Percentiles rank a stretch among this genome's conserved stretches.
Evolutionary conservation across 2,329 filamentous ascomycete genomes (phyloP).

Genomic region (Paraphoma sp.): DNA sequence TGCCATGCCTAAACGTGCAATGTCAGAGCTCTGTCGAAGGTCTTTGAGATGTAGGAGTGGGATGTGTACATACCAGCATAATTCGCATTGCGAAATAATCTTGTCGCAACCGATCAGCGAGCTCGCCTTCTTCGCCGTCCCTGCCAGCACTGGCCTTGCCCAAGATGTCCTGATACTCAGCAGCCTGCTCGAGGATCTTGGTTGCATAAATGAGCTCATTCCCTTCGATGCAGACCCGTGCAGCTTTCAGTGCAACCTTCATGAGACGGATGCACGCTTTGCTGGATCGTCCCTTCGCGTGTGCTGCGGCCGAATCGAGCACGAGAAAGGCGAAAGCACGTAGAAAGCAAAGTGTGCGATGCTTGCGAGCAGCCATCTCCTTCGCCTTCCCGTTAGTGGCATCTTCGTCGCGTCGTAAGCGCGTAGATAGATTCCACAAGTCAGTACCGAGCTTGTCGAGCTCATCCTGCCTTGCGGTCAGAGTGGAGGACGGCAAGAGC

Average conservation of each 20-base stretch:
- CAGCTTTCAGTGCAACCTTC: constrained; percentile 71
- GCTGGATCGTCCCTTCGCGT: constrained; percentile 23
- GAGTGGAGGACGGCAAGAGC: constrained; percentile 27
- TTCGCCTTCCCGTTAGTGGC: constrained; percentile 37
- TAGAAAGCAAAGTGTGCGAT: constrained; percentile 40
- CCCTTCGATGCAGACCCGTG: constrained; percentile 67
- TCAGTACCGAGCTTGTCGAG: constrained; percentile 64
- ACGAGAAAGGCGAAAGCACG: constrained; percentile 71
- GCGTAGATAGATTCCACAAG: constrained; percentile 72
- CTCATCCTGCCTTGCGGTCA: constrained; percentile 50
- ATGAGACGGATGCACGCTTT: constrained; percentile 62
- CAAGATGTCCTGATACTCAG: constrained; percentile 54
- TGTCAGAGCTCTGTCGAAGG: background rate
- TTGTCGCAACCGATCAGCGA: constrained; percentile 54
- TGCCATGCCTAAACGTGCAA: constrained; percentile 68
- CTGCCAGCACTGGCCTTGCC: constrained; percentile 20
- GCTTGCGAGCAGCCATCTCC: constrained; percentile 27
- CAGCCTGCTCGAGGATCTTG: constrained; percentile 68
- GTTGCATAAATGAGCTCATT: constrained; percentile 64
- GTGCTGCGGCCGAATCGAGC: constrained; percentile 58
- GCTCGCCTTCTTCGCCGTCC: constrained; percentile 31
- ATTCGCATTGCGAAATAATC: constrained; percentile 73
- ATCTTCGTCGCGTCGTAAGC: constrained; percentile 46
- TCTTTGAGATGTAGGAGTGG: background rate
- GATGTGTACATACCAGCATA: constrained; percentile 63